These are phyloP conservation scores for Hypomyces perniciosus DNA, from an alignment of 2,329 filamentous ascomycete genomes.

Conservation along the genomic window DNA sequence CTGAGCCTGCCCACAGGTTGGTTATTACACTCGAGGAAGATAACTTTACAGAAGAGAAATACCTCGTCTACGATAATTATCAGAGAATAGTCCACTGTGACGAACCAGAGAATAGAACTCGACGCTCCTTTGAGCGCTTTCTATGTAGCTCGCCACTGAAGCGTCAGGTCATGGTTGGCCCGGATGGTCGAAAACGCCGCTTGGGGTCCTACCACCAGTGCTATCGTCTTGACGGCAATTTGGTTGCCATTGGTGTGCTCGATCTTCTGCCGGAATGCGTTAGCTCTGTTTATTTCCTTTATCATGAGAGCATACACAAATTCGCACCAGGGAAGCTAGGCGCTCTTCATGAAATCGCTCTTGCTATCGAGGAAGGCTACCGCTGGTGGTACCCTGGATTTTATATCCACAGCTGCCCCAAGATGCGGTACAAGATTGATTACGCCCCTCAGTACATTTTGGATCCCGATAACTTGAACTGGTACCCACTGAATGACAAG, in stretches of 20 bases:
- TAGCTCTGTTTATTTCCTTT: conserved; percentile 78
- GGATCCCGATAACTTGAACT: conserved; percentile 59
- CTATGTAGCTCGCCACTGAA: conserved; percentile 65
- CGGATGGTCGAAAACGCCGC: conserved; percentile 46
- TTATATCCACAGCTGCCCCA: conserved; percentile 74
- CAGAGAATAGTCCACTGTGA: conserved; percentile 70
- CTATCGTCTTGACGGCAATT: conserved; percentile 68
- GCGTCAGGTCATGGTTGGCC: conserved; percentile 35
- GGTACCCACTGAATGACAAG: conserved; percentile 53
- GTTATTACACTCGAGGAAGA: conserved; percentile 65
- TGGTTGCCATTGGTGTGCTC: conserved; percentile 71
- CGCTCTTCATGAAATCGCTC: conserved; percentile 64
- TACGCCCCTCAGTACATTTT: conserved; percentile 70
- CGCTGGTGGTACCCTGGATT: conserved; percentile 74
- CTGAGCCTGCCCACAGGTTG: conserved; percentile 60
- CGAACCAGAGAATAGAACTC: conserved; percentile 50
- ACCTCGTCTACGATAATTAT: conserved; percentile 64
- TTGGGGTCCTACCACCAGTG: conserved; percentile 77
- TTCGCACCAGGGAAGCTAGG: conserved; percentile 70
- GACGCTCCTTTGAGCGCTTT: conserved; percentile 61
- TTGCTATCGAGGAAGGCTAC: conserved; percentile 65
- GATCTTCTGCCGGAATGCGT: conserved; percentile 72
- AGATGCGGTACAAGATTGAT: conserved; percentile 82
- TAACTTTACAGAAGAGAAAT: conserved; percentile 72
- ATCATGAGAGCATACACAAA: conserved; percentile 66